Conservation (phyloP, 1,139 yeast species). For the Arxiozyma slooffiae region DNA sequence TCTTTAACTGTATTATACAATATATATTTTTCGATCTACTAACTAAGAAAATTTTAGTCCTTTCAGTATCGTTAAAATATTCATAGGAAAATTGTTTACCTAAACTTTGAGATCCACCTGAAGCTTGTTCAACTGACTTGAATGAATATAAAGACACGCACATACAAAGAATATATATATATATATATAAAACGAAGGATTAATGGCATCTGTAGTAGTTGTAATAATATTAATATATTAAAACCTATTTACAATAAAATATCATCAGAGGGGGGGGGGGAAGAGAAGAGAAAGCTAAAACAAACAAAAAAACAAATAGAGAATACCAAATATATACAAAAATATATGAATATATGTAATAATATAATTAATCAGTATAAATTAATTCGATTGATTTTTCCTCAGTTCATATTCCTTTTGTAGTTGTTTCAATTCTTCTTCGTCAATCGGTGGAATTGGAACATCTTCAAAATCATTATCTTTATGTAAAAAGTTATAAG, state of each 20-base stretch:
- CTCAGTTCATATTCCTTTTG: slow-evolving; percentile 46
- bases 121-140: no score
- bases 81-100: slow-evolving; percentile 71
- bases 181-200: no score
- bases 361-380: background rate
- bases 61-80: slow-evolving; percentile 37
- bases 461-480: slow-evolving; percentile 78
- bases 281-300: no score
- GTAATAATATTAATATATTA: no score
- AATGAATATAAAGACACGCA: background rate
- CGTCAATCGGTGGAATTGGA: slow-evolving; percentile 86
- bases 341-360: background rate
- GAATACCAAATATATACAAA: no score
- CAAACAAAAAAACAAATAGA: no score
- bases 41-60: slow-evolving; percentile 61
- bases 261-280: background rate
- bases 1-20: slow-evolving; percentile 32
- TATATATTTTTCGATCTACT: slow-evolving; percentile 62
- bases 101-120: slow-evolving; percentile 94
- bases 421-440: slow-evolving; percentile 62
- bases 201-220: no score
- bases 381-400: slow-evolving; percentile 27
- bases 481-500: slow-evolving; percentile 58
- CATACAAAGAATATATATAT: no score
- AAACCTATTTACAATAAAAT: background rate